These are phyloP conservation scores for Gardenia jasminoides DNA, from an alignment of 257 asterid species.

Conservation along the genomic window DNA sequence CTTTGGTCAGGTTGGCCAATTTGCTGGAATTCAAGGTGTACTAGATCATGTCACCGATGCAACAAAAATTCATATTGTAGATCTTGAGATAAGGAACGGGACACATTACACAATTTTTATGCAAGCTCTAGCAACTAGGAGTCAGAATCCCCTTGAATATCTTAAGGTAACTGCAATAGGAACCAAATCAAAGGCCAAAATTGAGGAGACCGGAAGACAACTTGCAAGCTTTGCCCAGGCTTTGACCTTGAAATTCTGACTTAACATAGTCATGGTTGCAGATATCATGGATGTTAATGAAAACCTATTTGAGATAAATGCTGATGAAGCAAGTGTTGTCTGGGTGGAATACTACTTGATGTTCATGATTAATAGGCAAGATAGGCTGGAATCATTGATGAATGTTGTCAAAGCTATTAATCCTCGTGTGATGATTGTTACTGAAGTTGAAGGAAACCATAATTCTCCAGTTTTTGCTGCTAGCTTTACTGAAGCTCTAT, in stretches of 20 bases:
- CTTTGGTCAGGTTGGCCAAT: conserved; percentile 41
- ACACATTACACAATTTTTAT: conserved; percentile 50
- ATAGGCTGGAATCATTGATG: conserved; percentile 37
- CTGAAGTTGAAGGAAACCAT: conserved; percentile 25
- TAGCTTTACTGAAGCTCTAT: conserved; percentile 34
- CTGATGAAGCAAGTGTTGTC: conserved; percentile 43
- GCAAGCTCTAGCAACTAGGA: conserved; percentile 57
- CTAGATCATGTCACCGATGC: conserved; percentile 42
- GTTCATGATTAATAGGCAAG: conserved; percentile 37
- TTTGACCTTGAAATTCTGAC: conserved; percentile 37
- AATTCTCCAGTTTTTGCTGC: conserved; percentile 28
- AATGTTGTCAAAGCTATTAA: conserved; percentile 22
- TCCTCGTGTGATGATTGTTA: conserved; percentile 23
- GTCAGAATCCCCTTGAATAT: conserved; percentile 31
- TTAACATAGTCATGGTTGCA: conserved; percentile 41
- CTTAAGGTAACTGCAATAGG: conserved; percentile 61
- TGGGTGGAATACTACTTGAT: conserved; percentile 35
- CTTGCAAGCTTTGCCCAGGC: conserved; percentile 49
- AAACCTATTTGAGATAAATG: conserved; percentile 23
- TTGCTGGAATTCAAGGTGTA: conserved; percentile 53
- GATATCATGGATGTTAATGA: conserved; percentile 38
- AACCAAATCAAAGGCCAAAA: conserved; percentile 24
- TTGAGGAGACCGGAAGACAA: conserved; percentile 46
- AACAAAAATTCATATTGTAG: conserved; percentile 49
- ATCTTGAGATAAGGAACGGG: conserved; percentile 50